Percentiles rank a stretch among this genome's conserved stretches.
Conservation (phyloP, 495 filamentous ascomycete genomes). For the Aspergillus mulundensis region DNA sequence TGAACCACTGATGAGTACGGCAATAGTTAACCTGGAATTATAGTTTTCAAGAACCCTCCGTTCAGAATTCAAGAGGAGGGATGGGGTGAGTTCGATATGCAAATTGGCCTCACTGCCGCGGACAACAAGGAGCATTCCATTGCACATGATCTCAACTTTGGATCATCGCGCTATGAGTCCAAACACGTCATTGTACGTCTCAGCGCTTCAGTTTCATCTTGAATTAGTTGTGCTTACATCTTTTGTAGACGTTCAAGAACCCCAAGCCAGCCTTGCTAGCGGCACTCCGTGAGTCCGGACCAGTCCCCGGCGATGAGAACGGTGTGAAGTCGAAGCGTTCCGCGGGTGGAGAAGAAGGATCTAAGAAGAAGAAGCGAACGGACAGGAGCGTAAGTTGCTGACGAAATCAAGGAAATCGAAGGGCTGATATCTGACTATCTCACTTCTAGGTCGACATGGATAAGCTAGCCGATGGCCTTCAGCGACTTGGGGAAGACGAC, state of each 20-base stretch:
- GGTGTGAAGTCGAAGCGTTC: slow-evolving; percentile 50
- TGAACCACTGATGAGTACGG: background rate
- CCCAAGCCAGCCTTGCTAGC: slow-evolving; percentile 77
- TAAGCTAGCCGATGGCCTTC: slow-evolving; percentile 91
- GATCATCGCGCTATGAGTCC: slow-evolving; percentile 72
- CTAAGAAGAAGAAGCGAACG: slow-evolving; percentile 71
- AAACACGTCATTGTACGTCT: slow-evolving; percentile 69
- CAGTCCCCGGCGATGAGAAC: slow-evolving; percentile 72
- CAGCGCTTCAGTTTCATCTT: background rate
- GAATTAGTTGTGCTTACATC: background rate
- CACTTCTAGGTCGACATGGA: slow-evolving; percentile 72
- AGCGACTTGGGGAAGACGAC: slow-evolving; percentile 80
- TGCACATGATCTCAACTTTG: slow-evolving; percentile 89
- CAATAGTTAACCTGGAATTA: slow-evolving; percentile 2
- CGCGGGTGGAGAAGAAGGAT: slow-evolving; percentile 51
- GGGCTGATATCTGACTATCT: background rate
- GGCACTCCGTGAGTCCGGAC: slow-evolving; percentile 72
- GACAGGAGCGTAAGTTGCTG: slow-evolving; percentile 57
- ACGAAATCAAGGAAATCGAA: background rate
- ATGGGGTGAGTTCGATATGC: slow-evolving; percentile 99
- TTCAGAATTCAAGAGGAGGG: slow-evolving; percentile 91
- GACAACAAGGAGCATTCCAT: slow-evolving; percentile 85
- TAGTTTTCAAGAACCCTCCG: slow-evolving; percentile 76
- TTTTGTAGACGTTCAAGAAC: slow-evolving; percentile 73
- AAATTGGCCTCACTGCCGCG: slow-evolving; percentile 70